These are phyloP conservation scores for Ophiognomonia clavigignenti-juglandacearum DNA, from an alignment of 2,329 filamentous ascomycete species.

Conservation along the genomic window DNA sequence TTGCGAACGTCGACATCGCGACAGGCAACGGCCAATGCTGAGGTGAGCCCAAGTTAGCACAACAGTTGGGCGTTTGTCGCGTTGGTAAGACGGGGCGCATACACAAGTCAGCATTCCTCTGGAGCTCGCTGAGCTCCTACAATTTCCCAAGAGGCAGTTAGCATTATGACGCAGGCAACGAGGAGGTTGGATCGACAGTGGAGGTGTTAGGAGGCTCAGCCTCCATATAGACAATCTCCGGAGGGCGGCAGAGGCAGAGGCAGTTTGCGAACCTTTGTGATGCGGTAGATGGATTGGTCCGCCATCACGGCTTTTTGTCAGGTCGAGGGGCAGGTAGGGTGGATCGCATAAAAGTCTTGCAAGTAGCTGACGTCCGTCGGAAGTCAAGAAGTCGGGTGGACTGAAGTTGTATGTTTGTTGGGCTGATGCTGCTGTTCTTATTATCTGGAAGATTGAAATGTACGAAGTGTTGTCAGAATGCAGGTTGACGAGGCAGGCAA, in stretches of 20 bases:
- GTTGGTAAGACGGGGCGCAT: conserved; percentile 28
- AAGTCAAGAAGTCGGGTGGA: no score
- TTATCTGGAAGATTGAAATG: no score
- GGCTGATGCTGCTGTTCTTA: no score
- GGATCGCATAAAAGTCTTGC: conserved; percentile 11
- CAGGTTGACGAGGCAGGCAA: no score
- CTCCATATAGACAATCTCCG: no score
- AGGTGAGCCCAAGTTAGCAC: conserved; percentile 20
- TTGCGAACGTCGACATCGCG: conserved; percentile 84
- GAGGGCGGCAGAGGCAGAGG: neutral
- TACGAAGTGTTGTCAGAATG: no score
- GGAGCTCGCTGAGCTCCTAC: conserved; percentile 83
- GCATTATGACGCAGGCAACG: conserved; percentile 6
- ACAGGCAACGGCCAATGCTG: conserved; percentile 82
- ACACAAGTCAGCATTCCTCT: conserved; percentile 81
- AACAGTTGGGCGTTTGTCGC: conserved; percentile 4
- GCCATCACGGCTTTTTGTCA: conserved; percentile 48
- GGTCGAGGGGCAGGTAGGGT: neutral
- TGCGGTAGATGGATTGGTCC: conserved; percentile 83
- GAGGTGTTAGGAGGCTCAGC: conserved; percentile 10
- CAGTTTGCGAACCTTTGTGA: conserved; percentile 64
- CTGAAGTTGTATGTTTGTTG: no score
- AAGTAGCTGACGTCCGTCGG: no score
- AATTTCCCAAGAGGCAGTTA: neutral
- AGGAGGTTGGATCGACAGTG: conserved; percentile 1